Percentiles rank a stretch among this genome's conserved stretches.
Conservation (phyloP, 1,139 yeast genomes). For the Blastobotrys malaysiensis region DNA sequence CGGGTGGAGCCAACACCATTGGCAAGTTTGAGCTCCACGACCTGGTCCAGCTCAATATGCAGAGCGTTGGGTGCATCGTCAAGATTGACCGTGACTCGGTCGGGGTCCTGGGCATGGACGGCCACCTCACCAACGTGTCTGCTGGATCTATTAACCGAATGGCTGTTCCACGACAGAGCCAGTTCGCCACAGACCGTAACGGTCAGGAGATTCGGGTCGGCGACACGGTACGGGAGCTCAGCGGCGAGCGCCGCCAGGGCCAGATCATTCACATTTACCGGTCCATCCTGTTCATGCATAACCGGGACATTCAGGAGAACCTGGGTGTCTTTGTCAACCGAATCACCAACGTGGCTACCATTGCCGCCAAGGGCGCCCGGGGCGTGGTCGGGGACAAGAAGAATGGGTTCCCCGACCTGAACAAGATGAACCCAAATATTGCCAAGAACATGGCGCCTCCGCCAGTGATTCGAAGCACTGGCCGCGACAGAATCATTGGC, state of each 20-base stretch:
- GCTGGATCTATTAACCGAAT: slow-evolving; percentile 71
- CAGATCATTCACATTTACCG: slow-evolving; percentile 80
- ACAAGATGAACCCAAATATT: slow-evolving; percentile 82
- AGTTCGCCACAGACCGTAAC: slow-evolving; percentile 78
- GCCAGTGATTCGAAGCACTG: slow-evolving; percentile 47
- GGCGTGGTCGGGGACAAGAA: slow-evolving; percentile 50
- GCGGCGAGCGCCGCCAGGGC: slow-evolving; percentile 84
- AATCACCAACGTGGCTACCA: slow-evolving; percentile 70
- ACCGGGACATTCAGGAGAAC: slow-evolving; percentile 74
- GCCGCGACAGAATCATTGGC: slow-evolving; percentile 74
- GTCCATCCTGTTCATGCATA: slow-evolving; percentile 69
- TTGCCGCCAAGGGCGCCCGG: slow-evolving; percentile 55
- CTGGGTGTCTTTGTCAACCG: slow-evolving; percentile 86
- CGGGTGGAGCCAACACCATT: slow-evolving; percentile 47
- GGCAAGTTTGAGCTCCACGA: slow-evolving; percentile 85
- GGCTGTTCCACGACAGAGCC: slow-evolving; percentile 62
- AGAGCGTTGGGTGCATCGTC: slow-evolving; percentile 82
- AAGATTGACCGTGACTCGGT: slow-evolving; percentile 85
- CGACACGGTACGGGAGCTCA: slow-evolving; percentile 79
- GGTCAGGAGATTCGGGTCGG: slow-evolving; percentile 86
- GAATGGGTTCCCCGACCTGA: slow-evolving; percentile 58
- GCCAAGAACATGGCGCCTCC: slow-evolving; percentile 48
- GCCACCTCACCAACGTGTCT: slow-evolving; percentile 62
- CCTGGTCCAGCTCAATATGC: slow-evolving; percentile 81
- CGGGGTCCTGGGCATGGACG: slow-evolving; percentile 78